Percentiles rank a stretch among this genome's conserved stretches.
Conservation (phyloP, 306 rosid genomes). For the Crotalaria pallida region DNA sequence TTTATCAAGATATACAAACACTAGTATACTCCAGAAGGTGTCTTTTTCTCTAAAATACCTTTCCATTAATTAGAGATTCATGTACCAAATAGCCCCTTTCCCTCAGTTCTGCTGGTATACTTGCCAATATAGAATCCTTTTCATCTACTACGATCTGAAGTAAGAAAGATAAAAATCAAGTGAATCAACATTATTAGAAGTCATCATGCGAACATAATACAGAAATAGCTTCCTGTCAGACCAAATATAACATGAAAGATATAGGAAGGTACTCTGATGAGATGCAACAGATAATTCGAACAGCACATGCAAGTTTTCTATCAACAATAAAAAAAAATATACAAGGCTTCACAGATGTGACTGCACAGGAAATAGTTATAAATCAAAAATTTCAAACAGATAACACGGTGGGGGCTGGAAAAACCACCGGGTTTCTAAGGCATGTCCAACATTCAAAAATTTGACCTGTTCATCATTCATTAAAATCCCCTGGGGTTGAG, state of each 20-base stretch:
- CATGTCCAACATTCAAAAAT: not conserved
- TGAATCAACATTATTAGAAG: slow-evolving; percentile 10
- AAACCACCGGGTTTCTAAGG: not conserved
- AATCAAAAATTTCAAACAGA: not conserved
- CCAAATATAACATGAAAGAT: slow-evolving; percentile 8
- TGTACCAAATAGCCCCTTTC: slow-evolving; percentile 64
- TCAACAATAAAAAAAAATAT: not conserved
- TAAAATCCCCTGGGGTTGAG: not conserved
- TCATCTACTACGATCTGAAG: slow-evolving; percentile 68
- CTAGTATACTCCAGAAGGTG: not conserved
- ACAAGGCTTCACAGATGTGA: not conserved
- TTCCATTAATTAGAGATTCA: slow-evolving; percentile 66
- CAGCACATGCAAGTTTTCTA: not conserved
- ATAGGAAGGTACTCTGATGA: slow-evolving; percentile 1
- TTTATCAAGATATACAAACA: not conserved
- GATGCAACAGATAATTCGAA: not conserved
- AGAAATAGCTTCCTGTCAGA: not conserved
- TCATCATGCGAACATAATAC: not conserved
- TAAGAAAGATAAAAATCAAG: slow-evolving; percentile 1
- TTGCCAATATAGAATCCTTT: slow-evolving; percentile 67
- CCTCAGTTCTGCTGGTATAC: slow-evolving; percentile 62
- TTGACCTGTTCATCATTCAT: not conserved
- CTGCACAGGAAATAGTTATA: not conserved
- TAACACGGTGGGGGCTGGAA: not conserved
- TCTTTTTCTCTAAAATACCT: slow-evolving; percentile 53